Evolutionary conservation across 225 moss, liverwort and hornwort genomes (phyloP), one percentile per base, ranked within the genome.

Genomic region (Lunularia cruciata): DNA sequence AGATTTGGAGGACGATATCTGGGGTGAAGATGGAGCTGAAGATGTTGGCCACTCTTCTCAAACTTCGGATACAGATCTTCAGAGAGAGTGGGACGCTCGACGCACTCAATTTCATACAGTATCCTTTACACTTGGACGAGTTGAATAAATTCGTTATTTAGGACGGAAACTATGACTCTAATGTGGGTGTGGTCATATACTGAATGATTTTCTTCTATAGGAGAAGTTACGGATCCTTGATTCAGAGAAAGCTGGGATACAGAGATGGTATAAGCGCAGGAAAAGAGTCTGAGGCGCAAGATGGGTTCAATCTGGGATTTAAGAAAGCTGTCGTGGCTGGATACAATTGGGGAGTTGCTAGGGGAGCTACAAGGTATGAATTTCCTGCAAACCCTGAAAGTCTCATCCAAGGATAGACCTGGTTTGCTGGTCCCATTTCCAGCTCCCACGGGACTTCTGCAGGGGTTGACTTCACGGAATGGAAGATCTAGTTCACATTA

Each of bases 221-320:
- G 31, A 57, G 55, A 22, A 32, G 14, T 52, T 70, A 12, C 47
- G 58, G 15, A 39, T 33, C 73, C 82, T 84, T 84, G 67, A 87
- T 69, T 46, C 31, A 9, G 23, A 51, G 48, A 25, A 66, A 88
- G 85, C 75, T 98, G 20, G 96, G 96, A 8, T 98, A 93, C 68
- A 85, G 96, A 77, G 91, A 98, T 47, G 96, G 96, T 1, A 83
- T 98, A 45, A 89, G 79, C 62, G 89, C 78, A 37, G 93, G 96
- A 43, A 98, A 86, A 64, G 76, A 83, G 27, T 88, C 85, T 0
- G 78, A 93, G 2, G 89, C 81, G 35, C 96, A 98, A 72, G 85
- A 77, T 63, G 93, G 96, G 25, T 98, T 93, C 71, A 77, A 91
- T 59, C n/a, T 65, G 3, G 96, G 96, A 5, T 98, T 87, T 65